A percentile compares a stretch with the other conserved stretches of the same genome.
Conservation (phyloP, 345 rosid genomes). For the Eutrema heterophyllum region DNA sequence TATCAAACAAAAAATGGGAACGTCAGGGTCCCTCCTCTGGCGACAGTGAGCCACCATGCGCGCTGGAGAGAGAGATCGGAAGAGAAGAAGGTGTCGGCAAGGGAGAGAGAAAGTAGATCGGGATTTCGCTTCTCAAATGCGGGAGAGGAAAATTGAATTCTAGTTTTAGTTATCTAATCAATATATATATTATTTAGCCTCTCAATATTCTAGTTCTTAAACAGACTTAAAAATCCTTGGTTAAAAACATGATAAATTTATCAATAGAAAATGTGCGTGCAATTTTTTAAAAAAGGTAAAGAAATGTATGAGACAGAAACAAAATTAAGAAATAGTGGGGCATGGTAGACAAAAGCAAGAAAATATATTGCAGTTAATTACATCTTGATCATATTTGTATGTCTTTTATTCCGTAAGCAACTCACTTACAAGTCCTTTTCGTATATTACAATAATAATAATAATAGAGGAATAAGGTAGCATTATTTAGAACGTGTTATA, state of each 20-base stretch:
- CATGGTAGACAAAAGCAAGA: background rate
- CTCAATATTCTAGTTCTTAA: background rate
- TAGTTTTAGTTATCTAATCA: too few species aligned
- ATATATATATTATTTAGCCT: too few species aligned
- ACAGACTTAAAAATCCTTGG: too few species aligned
- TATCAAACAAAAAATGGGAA: too few species aligned
- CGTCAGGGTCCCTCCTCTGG: too few species aligned
- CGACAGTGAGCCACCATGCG: too few species aligned
- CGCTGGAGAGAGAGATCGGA: too few species aligned
- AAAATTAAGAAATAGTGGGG: background rate
- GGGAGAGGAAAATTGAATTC: too few species aligned
- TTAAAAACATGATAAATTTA: background rate
- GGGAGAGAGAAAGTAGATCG: too few species aligned
- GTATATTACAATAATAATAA: constrained; percentile 1
- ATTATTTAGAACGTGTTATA: too few species aligned
- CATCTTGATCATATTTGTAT: background rate
- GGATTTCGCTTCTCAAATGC: too few species aligned
- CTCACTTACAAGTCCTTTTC: constrained; percentile 12
- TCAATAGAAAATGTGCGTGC: background rate
- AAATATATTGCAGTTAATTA: background rate
- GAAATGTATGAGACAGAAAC: background rate
- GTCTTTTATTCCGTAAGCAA: constrained; percentile 10
- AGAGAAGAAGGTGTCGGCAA: too few species aligned
- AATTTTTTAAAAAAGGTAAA: background rate
- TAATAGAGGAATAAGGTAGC: background rate